Percentiles rank a stretch among this genome's conserved stretches.
These are phyloP conservation scores for Solanum chiquidenum DNA, from an alignment of 257 asterid species.

Conservation along the genomic window DNA sequence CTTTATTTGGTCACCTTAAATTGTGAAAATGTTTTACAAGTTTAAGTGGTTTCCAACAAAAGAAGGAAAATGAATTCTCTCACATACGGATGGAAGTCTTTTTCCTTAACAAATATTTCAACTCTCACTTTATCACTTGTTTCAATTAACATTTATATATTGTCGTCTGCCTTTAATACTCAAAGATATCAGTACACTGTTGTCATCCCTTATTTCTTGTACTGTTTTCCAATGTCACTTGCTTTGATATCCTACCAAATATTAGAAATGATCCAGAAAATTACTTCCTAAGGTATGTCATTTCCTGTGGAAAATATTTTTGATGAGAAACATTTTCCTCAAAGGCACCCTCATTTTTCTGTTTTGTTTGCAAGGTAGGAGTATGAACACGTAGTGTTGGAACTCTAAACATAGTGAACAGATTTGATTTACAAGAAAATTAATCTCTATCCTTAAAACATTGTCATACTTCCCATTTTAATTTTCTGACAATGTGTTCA, in stretches of 20 bases:
- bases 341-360: neutral
- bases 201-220: neutral
- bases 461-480: neutral
- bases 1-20: neutral
- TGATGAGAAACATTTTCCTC: neutral
- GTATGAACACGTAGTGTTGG: neutral
- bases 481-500: neutral
- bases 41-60: neutral
- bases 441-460: neutral
- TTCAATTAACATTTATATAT: neutral
- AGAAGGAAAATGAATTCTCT: neutral
- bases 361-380: neutral
- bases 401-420: neutral
- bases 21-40: neutral
- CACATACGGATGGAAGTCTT: neutral
- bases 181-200: neutral
- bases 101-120: neutral
- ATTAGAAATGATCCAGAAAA: neutral
- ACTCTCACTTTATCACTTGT: neutral
- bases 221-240: neutral
- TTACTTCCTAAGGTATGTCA: neutral
- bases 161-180: neutral
- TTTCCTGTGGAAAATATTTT: neutral
- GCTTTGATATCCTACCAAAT: neutral
- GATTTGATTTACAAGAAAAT: neutral